Base-by-base conservation (phyloP, 2,329 filamentous ascomycete genomes). In the Tolypocladium cylindrosporum region DNA sequence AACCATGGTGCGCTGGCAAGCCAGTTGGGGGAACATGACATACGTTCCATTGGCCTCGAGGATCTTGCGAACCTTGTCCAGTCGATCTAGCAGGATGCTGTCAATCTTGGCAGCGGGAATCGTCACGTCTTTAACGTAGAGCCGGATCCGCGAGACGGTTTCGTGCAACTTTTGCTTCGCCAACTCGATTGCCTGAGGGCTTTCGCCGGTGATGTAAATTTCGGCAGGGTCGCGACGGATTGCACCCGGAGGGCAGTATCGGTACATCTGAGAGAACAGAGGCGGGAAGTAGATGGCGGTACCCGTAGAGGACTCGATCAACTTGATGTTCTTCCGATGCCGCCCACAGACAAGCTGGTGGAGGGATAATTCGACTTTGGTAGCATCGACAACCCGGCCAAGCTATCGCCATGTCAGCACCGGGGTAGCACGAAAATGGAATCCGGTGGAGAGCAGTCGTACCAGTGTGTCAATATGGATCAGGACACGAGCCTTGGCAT, bases 241-340 rank as follows among this genome's bases (percentile, higher is more conserved):
- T 24, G 91, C 91, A 63, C 89, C 90, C 9, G 85, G 85, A 1
- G 93, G 92, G 56, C 87, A 90, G 72, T 96, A 99, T 60, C 90
- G 89, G 69, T 94, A 97, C 63, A 97, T 87, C 59, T 88, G 86
- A 16, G 93, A 92, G 70, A 97, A 97, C 1, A 93, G 89, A 9
- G 92, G 91, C 36, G 94, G 94, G 69, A 99, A 97, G 76, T 99
- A 99, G 67, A 99, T 97, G 62, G 94, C 93, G 10, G 94, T 97
- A 67, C 92, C 91, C 16, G 94, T 97, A 36, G 89, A 86, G 16
- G 94, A 96, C 74, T 99, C 94, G 68, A 99, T 97, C 67, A 94
- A 78, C 77, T 97, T 97, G 77, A 99, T 96, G 72, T 97, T 97
- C 78, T 96, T 96, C 65, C 94, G 85, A 65, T 92, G 93, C 54